These are phyloP conservation scores for Phytophthora citricola DNA, from an alignment of 352 stramenopile species.

Conservation along the genomic window DNA sequence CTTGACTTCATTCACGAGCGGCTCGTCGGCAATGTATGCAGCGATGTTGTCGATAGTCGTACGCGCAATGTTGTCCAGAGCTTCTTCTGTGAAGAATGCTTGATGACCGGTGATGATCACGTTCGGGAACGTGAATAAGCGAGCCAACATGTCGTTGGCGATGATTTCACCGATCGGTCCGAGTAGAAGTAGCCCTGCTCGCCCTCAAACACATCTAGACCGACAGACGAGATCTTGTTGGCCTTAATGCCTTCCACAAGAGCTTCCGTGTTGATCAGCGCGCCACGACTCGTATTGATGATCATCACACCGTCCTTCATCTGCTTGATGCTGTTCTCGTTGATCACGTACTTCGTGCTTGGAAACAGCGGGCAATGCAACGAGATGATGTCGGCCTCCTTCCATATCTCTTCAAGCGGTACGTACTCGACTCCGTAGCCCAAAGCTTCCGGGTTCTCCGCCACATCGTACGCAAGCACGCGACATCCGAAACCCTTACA, in stretches of 20 bases:
- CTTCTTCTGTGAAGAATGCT: constrained; percentile 83
- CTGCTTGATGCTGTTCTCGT: constrained; percentile 74
- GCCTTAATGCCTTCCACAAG: constrained; percentile 82
- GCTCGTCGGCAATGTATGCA: constrained; percentile 46
- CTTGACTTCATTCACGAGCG: constrained; percentile 65
- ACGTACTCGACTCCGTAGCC: constrained; percentile 46
- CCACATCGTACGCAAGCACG: constrained; percentile 71
- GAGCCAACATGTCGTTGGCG: constrained; percentile 62
- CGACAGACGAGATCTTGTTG: constrained; percentile 73
- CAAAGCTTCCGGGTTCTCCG: constrained; percentile 53
- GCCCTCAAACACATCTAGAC: constrained; percentile 89
- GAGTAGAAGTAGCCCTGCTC: constrained; percentile 83
- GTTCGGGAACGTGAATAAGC: constrained; percentile 81
- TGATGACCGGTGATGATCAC: constrained; percentile 84
- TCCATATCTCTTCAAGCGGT: constrained; percentile 59
- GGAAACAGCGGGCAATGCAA: constrained; percentile 85
- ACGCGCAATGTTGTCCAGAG: constrained; percentile 68
- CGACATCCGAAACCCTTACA: constrained; percentile 40
- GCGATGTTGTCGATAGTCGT: constrained; percentile 77
- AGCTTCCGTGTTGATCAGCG: constrained; percentile 85
- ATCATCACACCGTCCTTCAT: constrained; percentile 91
- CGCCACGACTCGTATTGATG: constrained; percentile 91
- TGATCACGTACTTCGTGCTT: constrained; percentile 87
- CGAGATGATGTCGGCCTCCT: constrained; percentile 85
- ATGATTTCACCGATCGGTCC: constrained; percentile 72